phyloP scores from a whole-genome alignment of 352 stramenopile species.

The Pythium brachiatum region DNA sequence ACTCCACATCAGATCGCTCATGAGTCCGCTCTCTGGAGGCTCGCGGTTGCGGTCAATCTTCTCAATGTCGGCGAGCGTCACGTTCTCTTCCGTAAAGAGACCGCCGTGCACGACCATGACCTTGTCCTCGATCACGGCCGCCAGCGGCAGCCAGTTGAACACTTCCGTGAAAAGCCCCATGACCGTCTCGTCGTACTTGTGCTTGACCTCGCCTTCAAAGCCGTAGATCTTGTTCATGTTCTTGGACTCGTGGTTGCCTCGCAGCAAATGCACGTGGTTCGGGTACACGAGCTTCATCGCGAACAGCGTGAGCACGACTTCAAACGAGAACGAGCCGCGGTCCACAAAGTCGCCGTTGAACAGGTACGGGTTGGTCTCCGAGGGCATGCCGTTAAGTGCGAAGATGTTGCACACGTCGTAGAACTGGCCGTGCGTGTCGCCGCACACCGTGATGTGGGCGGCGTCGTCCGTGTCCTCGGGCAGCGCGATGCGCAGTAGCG shows the following conservation, averaged over 20 bases:
- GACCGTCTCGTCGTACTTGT: constrained; percentile 99
- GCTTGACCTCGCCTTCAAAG: constrained; percentile 99
- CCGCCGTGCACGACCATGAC: constrained; percentile 98
- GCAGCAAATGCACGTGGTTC: constrained; percentile 91
- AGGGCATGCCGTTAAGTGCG: constrained; percentile 96
- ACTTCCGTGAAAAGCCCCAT: constrained; percentile 99
- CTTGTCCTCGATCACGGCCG: constrained; percentile 91
- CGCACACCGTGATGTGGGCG: constrained; percentile 94
- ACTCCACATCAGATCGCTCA: constrained; percentile 92
- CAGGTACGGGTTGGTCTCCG: constrained; percentile 95
- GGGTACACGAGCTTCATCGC: constrained; percentile 96
- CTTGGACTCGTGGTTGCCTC: constrained; percentile 99
- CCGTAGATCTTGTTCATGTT: constrained; percentile 99
- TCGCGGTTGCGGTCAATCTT: constrained; percentile 96
- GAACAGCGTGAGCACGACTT: constrained; percentile 98
- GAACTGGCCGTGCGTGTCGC: constrained; percentile 99
- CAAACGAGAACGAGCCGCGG: constrained; percentile 97
- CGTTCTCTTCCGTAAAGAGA: constrained; percentile 93
- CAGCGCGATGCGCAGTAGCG: constrained; percentile 87
- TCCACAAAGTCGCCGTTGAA: constrained; percentile 99
- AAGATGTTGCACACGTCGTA: constrained; percentile 99
- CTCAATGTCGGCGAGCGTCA: constrained; percentile 93
- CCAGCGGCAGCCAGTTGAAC: constrained; percentile 96
- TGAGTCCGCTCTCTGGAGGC: constrained; percentile 91
- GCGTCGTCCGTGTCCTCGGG: constrained; percentile 47